Percentiles rank a stretch among this genome's conserved stretches.
Evolutionary conservation across 805 yeast genomes (phyloP).

Genomic region (Candida tammaniensis): DNA sequence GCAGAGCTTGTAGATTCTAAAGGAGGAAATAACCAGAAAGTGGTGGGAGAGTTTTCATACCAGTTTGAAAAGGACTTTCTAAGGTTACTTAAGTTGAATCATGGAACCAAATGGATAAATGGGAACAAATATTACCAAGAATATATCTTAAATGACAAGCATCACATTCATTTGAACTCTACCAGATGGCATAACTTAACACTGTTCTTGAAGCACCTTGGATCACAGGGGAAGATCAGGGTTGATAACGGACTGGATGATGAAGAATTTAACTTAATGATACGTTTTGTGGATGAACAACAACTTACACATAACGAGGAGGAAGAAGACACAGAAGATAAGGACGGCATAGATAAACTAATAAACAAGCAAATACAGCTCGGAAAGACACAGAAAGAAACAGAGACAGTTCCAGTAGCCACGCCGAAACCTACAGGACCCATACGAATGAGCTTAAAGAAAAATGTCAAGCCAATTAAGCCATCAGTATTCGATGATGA

Average conservation of each 20-base stretch:
- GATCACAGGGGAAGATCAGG: slow-evolving; percentile 51
- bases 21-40: slow-evolving; percentile 33
- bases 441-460: slow-evolving; percentile 3
- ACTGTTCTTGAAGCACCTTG: slow-evolving; percentile 62
- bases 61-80: slow-evolving; percentile 66
- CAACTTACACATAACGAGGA: not conserved
- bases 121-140: slow-evolving; percentile 91
- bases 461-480: not conserved
- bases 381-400: slow-evolving; percentile 25
- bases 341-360: slow-evolving; percentile 9
- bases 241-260: slow-evolving; percentile 35
- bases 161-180: slow-evolving; percentile 89
- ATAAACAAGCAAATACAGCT: slow-evolving; percentile 54
- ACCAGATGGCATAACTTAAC: slow-evolving; percentile 76
- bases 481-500: slow-evolving; percentile 7
- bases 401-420: not conserved
- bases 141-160: slow-evolving; percentile 67
- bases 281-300: slow-evolving; percentile 24
- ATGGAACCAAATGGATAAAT: slow-evolving; percentile 76
- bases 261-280: slow-evolving; percentile 31
- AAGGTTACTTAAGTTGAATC: slow-evolving; percentile 56
- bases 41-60: slow-evolving; percentile 57
- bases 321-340: slow-evolving; percentile 3
- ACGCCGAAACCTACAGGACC: slow-evolving; percentile 2
- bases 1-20: slow-evolving; percentile 30